Conservation (phyloP, 768 basidiomycete genomes). For the Panus rudis region DNA sequence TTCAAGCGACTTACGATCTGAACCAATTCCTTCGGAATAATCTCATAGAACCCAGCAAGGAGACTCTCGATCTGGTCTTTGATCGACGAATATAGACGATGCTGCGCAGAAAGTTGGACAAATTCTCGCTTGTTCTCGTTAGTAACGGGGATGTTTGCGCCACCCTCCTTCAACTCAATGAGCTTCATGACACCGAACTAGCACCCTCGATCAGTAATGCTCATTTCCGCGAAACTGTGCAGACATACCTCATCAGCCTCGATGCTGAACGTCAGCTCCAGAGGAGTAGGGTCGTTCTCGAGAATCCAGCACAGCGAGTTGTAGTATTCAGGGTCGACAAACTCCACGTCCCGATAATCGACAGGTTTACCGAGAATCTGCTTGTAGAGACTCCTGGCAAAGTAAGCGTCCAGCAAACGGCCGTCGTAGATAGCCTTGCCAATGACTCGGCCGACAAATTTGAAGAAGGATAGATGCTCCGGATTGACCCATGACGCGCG, state of each 20-base stretch:
- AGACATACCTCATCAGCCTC: conserved; percentile 85
- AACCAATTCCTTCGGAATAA: conserved; percentile 94
- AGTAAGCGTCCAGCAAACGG: conserved; percentile 94
- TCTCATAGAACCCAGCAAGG: conserved; percentile 90
- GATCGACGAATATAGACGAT: conserved; percentile 89
- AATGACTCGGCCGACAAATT: conserved; percentile 95
- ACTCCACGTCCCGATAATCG: conserved; percentile 94
- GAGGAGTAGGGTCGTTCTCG: conserved; percentile 83
- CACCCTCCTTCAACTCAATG: conserved; percentile 80
- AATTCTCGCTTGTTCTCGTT: conserved; percentile 97
- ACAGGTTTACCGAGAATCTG: conserved; percentile 92
- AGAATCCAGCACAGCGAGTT: conserved; percentile 97
- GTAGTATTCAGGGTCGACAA: conserved; percentile 98
- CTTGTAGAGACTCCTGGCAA: conserved; percentile 92
- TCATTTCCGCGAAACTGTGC: conserved; percentile 6
- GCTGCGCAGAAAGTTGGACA: conserved; percentile 91
- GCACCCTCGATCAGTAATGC: not conserved
- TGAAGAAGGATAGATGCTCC: conserved; percentile 96
- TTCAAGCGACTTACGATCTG: conserved; percentile 60
- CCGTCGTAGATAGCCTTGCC: conserved; percentile 98
- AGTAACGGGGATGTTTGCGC: conserved; percentile 80
- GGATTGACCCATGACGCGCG: conserved; percentile 91
- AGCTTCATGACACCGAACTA: conserved; percentile 90
- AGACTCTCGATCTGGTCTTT: conserved; percentile 92
- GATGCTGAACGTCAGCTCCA: conserved; percentile 91